Evolutionary conservation across 108 stramenopile species (phyloP), one percentile per base, ranked within the genome.

Genomic region (Fistulifera solaris): DNA sequence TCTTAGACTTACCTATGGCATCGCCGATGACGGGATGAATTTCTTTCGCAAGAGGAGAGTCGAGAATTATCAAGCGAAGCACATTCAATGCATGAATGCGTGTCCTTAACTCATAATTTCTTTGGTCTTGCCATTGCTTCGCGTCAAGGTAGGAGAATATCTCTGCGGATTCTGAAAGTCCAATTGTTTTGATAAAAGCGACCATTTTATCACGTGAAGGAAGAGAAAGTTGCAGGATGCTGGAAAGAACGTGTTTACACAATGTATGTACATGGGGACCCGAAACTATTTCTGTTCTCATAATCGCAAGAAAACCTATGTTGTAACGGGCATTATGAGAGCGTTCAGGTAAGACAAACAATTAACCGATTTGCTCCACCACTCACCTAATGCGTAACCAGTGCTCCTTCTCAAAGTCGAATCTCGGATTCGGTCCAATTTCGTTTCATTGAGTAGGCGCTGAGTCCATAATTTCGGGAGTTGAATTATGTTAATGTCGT

Each of bases 1-100:
- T 8, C 8, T 8, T 35, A 6, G 31, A 35, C 31, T 35, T 35
- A 35, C 31, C 52, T 15, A 84, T 62, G 46, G 66, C 41, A 54
- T 77, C 71, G 4, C 76, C 76, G 24, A 73, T 45, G 48, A 75
- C 54, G 17, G 59, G 66, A 10, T 21, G 18, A 14, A 75, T 57
- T 5, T 70, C 65, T 21, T 22, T 51, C 3, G 76, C 54, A 10
- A 85, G 61, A 15, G 83, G 75, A 25, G 79, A 64, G 52, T 80
- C 78, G 15, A 80, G 69, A 53, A 80, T 62, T 16, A 77, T 59
- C 48, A 76, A 58, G 48, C 79, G 46, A 10, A 85, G 44, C 1
- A 85, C 65, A 56, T 85, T 85, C 52, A 85, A 44, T 15, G 79
- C 74, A 58, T 85, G 83, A 18, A 85, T 70, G 13, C 83, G 50